Percentiles rank a stretch among this genome's conserved stretches.
phyloP scores from a whole-genome alignment of 495 filamentous ascomycete species.

The Penicillium fimorum region DNA sequence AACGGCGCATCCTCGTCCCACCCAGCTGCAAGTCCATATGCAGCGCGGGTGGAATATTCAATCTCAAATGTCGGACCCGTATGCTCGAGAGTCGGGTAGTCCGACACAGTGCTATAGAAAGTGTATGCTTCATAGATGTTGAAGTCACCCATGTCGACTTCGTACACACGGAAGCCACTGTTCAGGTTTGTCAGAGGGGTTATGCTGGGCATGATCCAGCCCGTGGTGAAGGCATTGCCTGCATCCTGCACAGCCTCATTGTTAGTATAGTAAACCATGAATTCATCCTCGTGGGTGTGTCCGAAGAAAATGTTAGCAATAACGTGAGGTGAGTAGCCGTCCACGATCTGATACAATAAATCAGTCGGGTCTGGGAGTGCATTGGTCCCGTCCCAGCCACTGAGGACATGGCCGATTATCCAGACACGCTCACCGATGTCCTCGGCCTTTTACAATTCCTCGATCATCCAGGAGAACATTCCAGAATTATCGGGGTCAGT shows the following conservation, averaged over 20 bases:
- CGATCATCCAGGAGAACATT: constrained; percentile 49
- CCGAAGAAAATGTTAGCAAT: constrained; percentile 58
- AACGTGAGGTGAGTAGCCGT: constrained; percentile 54
- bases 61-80: constrained; percentile 46
- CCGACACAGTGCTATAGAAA: constrained; percentile 51
- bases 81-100: constrained; percentile 34
- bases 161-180: constrained; percentile 54
- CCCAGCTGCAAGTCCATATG: constrained; percentile 44
- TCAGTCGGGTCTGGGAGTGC: constrained; percentile 50
- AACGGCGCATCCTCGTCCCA: constrained; percentile 52
- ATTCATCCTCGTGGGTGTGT: constrained; percentile 56
- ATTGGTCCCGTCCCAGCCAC: constrained; percentile 52
- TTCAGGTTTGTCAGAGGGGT: constrained; percentile 56
- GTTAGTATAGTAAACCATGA: constrained; percentile 52
- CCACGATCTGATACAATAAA: constrained; percentile 56
- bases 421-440: constrained; percentile 52
- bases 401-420: constrained; percentile 54
- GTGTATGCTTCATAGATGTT: constrained; percentile 53
- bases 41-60: constrained; percentile 57
- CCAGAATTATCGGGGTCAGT: constrained; percentile 51
- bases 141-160: constrained; percentile 54
- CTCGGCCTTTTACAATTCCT: constrained; percentile 53
- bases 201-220: constrained; percentile 53
- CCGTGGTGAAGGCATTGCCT: constrained; percentile 42
- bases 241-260: constrained; percentile 43